These are phyloP conservation scores for Phyllosticta citribraziliensis DNA, from an alignment of 2,329 filamentous ascomycete genomes.

Conservation along the genomic window DNA sequence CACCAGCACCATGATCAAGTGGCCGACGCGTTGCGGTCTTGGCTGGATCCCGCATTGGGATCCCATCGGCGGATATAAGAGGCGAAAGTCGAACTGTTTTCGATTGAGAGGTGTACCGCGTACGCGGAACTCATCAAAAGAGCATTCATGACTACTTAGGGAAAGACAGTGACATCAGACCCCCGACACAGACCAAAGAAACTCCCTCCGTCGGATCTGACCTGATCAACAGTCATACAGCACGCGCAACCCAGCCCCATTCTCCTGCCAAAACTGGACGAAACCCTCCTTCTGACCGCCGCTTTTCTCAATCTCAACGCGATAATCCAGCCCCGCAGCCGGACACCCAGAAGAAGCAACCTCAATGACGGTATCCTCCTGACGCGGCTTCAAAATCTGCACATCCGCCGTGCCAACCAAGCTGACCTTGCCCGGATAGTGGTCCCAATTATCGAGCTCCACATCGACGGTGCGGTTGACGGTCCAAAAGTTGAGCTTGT, in stretches of 20 bases:
- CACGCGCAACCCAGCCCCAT: not conserved
- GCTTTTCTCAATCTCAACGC: not conserved
- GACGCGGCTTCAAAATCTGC: no score
- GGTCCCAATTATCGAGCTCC: not conserved
- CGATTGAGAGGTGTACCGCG: no score
- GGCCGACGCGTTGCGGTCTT: no score
- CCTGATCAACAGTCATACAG: not conserved
- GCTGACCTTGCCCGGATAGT: not conserved
- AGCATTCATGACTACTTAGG: no score
- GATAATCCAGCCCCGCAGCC: not conserved
- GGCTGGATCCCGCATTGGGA: no score
- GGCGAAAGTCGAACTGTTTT: no score
- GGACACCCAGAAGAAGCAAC: not conserved
- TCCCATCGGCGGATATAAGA: no score
- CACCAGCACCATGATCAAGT: no score
- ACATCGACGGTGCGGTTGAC: slow-evolving; percentile 2
- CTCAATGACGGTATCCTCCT: not conserved
- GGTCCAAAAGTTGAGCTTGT: slow-evolving; percentile 16
- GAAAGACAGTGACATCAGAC: no score
- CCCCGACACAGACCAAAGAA: no score
- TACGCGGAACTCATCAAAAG: no score
- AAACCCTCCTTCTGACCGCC: not conserved
- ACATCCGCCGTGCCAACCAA: not conserved
- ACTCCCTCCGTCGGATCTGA: no score
- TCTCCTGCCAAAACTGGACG: not conserved